phyloP scores from a whole-genome alignment of 2,329 filamentous ascomycete genomes.

The Colletotrichum cordylinicola region DNA sequence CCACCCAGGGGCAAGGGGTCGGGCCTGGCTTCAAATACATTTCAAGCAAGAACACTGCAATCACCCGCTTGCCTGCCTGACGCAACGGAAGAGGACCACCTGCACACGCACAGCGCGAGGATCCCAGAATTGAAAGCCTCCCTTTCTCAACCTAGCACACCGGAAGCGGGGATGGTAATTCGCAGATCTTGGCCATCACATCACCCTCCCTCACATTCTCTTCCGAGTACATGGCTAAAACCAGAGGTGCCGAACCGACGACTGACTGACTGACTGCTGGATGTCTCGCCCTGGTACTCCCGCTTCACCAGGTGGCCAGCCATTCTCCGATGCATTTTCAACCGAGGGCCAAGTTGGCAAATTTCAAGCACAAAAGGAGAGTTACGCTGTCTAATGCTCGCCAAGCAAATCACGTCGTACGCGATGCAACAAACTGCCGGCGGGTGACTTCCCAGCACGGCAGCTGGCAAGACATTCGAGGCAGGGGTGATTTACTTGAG shows the following conservation, averaged over 20 bases:
- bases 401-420: slow-evolving; percentile 14
- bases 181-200: slow-evolving; percentile 3
- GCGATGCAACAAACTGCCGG: slow-evolving; percentile 21
- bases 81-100: neutral
- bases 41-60: neutral
- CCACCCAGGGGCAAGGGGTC: neutral
- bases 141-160: neutral
- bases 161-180: neutral
- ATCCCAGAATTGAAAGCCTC: neutral
- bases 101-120: neutral
- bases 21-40: neutral
- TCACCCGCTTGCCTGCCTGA: neutral
- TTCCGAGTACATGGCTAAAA: neutral
- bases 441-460: slow-evolving; percentile 18
- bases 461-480: slow-evolving; percentile 13
- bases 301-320: neutral
- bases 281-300: neutral
- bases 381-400: neutral
- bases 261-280: neutral
- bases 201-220: neutral
- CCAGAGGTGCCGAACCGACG: neutral
- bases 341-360: neutral
- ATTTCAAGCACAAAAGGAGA: neutral
- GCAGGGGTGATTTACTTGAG: neutral
- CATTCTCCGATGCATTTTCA: neutral